Evolutionary conservation across 768 basidiomycete genomes (phyloP), one percentile per base, ranked within the genome.

Genomic region (Agaricus subrufescens): DNA sequence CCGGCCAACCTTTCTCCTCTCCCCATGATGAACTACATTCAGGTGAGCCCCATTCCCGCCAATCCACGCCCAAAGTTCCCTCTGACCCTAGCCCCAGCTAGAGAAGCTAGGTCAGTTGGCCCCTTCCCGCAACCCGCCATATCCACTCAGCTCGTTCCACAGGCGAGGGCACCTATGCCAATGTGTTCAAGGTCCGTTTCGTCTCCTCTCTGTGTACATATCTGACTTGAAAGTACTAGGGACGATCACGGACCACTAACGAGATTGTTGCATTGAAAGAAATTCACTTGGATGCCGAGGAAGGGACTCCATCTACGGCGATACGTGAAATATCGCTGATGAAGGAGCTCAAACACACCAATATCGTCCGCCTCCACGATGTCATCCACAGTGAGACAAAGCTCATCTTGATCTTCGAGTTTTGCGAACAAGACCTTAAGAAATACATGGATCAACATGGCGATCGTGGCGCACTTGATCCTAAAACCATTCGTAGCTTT

Each of bases 401-500:
- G 64, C 87, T 99, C 48, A 91, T 98, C 60, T 89, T 99, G 57
- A 95, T 99, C 62, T 99, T 98, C 71, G 97, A 99, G 73, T 98
- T 84, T 69, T 97, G 94, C 71, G 97, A 99, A 65, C 92, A 95
- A 71, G 97, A 99, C 73, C 80, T 99, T 46, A 99, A 99, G 73
- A 94, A 94, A 68, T 98, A 98, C 71, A 99, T 99, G 97, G 97
- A 99, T 70, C 88, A 91, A 37, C 88, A 97, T 63, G 97, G 97
- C 54, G 94, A 98, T 61, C 85, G 95, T 44, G 94, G 97, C 52
- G 94, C 96, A 3, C 80, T 99, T 43, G 94, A 97, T 60, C 85
- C 91, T 15, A 79, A 81, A 45, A 94, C 91, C 3, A 94, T 98
- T 58, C 87, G 92, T 56, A 94, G 91, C 67, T 99, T 99, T 74